A percentile compares a stretch with the other conserved stretches of the same genome.
phyloP scores from a whole-genome alignment of 495 filamentous ascomycete species.

The Xylaria scruposa region DNA sequence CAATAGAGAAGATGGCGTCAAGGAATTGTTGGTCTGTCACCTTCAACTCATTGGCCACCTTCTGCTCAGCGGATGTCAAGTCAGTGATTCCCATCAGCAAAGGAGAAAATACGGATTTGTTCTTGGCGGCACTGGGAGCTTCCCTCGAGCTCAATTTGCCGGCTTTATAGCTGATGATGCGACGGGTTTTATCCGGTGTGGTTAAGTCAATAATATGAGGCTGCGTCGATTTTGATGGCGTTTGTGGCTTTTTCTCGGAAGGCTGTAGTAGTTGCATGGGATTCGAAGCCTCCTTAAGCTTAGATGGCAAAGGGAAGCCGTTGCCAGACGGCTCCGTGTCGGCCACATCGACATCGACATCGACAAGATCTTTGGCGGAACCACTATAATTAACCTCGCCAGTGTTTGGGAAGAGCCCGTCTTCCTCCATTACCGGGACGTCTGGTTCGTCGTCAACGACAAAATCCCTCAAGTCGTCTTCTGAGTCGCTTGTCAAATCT shows the following conservation, averaged over 20 bases:
- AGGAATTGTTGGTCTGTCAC: constrained; percentile 27
- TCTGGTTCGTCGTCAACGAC: constrained; percentile 40
- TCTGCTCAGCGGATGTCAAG: constrained; percentile 29
- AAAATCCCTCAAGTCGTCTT: constrained; percentile 55
- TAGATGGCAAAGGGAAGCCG: neutral
- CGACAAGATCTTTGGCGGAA: neutral
- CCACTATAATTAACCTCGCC: neutral
- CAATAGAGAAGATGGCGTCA: constrained; percentile 27
- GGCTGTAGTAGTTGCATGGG: neutral
- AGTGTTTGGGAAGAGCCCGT: neutral
- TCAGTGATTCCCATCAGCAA: constrained; percentile 31
- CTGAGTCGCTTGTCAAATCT: constrained; percentile 51
- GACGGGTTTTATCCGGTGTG: constrained; percentile 12
- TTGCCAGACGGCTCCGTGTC: neutral
- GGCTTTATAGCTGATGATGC: neutral
- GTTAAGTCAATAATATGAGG: constrained; percentile 31
- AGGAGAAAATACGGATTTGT: constrained; percentile 13
- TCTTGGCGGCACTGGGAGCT: neutral
- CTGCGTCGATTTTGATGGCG: constrained; percentile 27
- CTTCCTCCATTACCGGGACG: neutral
- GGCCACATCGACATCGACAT: neutral
- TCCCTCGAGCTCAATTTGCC: constrained; percentile 15
- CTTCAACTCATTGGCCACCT: constrained; percentile 27
- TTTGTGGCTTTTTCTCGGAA: neutral
- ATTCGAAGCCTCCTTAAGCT: neutral